phyloP scores from a whole-genome alignment of 1,284 basidiomycete species.

The Polyporus tsugae region DNA sequence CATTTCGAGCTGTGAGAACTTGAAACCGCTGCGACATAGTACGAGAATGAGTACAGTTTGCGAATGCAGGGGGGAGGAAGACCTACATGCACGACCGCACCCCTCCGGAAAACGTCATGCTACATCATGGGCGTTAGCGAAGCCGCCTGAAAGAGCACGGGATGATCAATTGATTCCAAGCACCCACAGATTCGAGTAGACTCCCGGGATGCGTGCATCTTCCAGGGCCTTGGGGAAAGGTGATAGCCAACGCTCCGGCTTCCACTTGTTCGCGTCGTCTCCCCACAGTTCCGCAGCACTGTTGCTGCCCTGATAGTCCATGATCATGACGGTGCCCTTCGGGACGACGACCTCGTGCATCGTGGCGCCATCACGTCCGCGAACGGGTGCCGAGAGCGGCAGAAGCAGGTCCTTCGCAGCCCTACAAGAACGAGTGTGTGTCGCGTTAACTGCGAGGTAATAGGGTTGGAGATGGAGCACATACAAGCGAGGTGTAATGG shows the following conservation, averaged over 20 bases:
- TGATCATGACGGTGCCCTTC: conserved; percentile 15
- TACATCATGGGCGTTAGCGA: no score
- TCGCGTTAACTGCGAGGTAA: neutral
- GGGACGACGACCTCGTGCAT: conserved; percentile 4
- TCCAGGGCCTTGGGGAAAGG: conserved; percentile 21
- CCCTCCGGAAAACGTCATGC: conserved; percentile 29
- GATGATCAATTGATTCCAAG: neutral
- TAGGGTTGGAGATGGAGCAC: neutral
- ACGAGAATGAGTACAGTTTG: neutral
- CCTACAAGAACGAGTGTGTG: conserved; percentile 26
- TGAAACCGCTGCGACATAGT: conserved; percentile 22
- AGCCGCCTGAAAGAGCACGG: no score
- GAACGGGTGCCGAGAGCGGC: conserved; percentile 37
- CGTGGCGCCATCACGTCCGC: conserved; percentile 12
- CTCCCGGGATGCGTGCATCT: conserved; percentile 29
- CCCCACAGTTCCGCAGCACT: conserved; percentile 32
- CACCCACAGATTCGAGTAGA: conserved; percentile 33
- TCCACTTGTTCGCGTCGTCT: conserved; percentile 34
- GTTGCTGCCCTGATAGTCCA: conserved; percentile 23
- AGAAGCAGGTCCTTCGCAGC: conserved; percentile 30
- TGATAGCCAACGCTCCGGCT: conserved; percentile 33
- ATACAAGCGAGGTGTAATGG: neutral
- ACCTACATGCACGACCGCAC: conserved; percentile 21
- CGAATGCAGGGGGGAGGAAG: neutral
- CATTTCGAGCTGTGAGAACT: conserved; percentile 33